These are phyloP conservation scores for Cladorrhinum sp. DNA, from an alignment of 2,329 filamentous ascomycete genomes.

Conservation along the genomic window DNA sequence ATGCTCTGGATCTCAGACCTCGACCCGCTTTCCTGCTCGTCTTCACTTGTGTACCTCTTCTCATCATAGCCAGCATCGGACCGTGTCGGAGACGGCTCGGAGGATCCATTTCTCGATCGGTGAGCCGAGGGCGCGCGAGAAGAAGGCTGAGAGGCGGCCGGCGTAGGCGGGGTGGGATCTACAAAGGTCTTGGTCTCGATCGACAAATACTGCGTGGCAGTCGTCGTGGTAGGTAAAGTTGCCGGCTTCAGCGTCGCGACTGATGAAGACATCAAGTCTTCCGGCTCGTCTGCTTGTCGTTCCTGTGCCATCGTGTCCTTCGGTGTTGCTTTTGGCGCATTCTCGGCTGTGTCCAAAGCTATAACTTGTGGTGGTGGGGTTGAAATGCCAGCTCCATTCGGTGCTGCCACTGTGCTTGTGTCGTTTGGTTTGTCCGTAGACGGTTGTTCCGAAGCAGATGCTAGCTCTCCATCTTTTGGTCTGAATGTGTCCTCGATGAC, in stretches of 20 bases:
- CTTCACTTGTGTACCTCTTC: constrained; percentile 55
- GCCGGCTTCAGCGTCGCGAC: constrained; percentile 49
- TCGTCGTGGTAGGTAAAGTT: constrained; percentile 37
- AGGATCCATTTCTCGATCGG: constrained; percentile 40
- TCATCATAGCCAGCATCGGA: constrained; percentile 58
- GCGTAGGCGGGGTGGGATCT: constrained; percentile 58
- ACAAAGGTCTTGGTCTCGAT: constrained; percentile 50
- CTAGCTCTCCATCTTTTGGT: constrained; percentile 13
- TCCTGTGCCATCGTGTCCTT: constrained; percentile 1
- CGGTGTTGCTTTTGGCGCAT: neutral
- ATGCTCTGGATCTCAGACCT: constrained; percentile 91
- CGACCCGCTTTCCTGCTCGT: constrained; percentile 66
- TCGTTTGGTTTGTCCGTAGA: neutral
- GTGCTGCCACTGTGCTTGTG: neutral
- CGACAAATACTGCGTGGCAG: constrained; percentile 43
- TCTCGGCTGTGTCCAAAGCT: neutral
- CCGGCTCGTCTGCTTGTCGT: constrained; percentile 16
- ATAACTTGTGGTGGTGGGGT: constrained; percentile 3
- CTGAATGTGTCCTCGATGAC: constrained; percentile 14
- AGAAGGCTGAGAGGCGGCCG: constrained; percentile 51
- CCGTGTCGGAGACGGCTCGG: constrained; percentile 51
- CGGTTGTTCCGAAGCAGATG: neutral
- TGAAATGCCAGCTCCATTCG: neutral
- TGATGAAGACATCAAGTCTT: constrained; percentile 43
- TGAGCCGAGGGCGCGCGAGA: constrained; percentile 58